Evolutionary conservation across 306 rosid species (phyloP).

Genomic region (Spatholobus suberectus): DNA sequence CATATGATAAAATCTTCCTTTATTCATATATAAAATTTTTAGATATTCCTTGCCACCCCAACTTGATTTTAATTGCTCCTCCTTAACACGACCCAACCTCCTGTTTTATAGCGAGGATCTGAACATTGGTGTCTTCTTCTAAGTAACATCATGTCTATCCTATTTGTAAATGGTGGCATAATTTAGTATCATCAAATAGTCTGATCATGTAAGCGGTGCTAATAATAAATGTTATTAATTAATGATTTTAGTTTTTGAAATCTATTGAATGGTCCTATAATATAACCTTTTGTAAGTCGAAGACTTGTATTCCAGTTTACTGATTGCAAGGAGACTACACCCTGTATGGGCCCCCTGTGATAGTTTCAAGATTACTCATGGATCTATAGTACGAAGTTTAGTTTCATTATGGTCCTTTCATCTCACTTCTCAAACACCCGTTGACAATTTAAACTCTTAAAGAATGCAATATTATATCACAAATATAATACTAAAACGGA

Average conservation of each 20-base stretch:
- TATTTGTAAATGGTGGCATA: conserved; percentile 35
- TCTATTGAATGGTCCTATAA: conserved; percentile 9
- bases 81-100: conserved; percentile 47
- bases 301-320: background rate
- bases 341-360: conserved; percentile 15
- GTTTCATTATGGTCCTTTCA: background rate
- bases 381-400: conserved; percentile 9
- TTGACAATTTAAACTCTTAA: background rate
- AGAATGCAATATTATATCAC: background rate
- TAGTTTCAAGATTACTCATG: background rate
- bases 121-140: background rate
- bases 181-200: background rate
- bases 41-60: conserved; percentile 43
- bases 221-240: conserved; percentile 7
- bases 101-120: conserved; percentile 44
- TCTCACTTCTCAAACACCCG: background rate
- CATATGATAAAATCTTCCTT: conserved; percentile 20
- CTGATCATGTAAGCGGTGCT: background rate
- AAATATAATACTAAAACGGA: conserved; percentile 12
- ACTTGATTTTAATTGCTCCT: conserved; percentile 2
- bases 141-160: conserved; percentile 15
- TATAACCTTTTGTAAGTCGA: background rate
- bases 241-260: background rate
- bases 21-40: conserved; percentile 20
- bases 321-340: background rate